These are phyloP conservation scores for Cladosporium sp. DNA, from an alignment of 2,329 filamentous ascomycete species.

Conservation along the genomic window DNA sequence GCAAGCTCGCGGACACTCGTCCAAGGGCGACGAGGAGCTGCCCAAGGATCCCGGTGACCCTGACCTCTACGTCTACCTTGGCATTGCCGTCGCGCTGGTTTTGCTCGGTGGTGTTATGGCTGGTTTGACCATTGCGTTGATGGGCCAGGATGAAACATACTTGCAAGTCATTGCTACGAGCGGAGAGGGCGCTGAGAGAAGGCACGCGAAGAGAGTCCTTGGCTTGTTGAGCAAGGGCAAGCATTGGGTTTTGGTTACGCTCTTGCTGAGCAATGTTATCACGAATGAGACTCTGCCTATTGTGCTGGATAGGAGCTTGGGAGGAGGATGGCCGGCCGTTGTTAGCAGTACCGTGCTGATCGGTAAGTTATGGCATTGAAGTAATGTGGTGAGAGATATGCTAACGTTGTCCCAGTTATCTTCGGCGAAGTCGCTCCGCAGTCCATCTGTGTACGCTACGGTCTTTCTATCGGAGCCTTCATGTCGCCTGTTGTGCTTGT, in stretches of 20 bases:
- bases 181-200: slow-evolving; percentile 78
- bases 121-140: slow-evolving; percentile 85
- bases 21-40: slow-evolving; percentile 22
- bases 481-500: slow-evolving; percentile 84
- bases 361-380: slow-evolving; percentile 58
- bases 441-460: slow-evolving; percentile 93
- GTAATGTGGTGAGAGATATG: slow-evolving; percentile 21
- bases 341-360: slow-evolving; percentile 91
- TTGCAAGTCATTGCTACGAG: slow-evolving; percentile 90
- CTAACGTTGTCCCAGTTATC: slow-evolving; percentile 65
- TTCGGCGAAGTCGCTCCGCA: slow-evolving; percentile 97
- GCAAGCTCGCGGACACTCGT: slow-evolving; percentile 1
- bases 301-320: slow-evolving; percentile 88
- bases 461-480: slow-evolving; percentile 89
- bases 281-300: slow-evolving; percentile 97
- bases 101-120: slow-evolving; percentile 90
- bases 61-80: slow-evolving; percentile 76
- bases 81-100: slow-evolving; percentile 77
- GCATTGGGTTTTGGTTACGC: slow-evolving; percentile 95
- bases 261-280: slow-evolving; percentile 93
- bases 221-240: slow-evolving; percentile 82
- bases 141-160: slow-evolving; percentile 90
- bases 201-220: slow-evolving; percentile 79
- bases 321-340: slow-evolving; percentile 91
- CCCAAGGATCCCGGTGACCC: slow-evolving; percentile 50